Conservation (phyloP, 257 asterid species). For the Solanum bulbocastanum region DNA sequence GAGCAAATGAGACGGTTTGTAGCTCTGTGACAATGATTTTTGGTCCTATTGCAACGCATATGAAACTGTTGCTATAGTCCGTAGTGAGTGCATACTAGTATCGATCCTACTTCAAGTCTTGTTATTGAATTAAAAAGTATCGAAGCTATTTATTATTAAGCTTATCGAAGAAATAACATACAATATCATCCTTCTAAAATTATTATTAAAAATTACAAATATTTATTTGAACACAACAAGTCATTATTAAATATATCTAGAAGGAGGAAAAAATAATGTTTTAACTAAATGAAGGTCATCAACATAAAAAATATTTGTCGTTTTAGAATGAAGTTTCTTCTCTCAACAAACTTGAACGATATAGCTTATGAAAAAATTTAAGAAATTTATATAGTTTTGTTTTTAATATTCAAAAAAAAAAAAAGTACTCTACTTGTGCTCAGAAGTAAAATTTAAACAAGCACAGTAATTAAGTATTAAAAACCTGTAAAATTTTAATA, state of each 20-base stretch:
- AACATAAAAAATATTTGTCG: not conserved
- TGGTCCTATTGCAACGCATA: too few species aligned
- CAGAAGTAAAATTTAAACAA: not conserved
- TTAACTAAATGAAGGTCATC: not conserved
- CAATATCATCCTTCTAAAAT: not conserved
- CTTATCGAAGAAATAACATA: not conserved
- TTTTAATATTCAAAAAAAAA: too few species aligned
- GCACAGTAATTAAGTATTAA: not conserved
- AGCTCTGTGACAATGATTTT: too few species aligned
- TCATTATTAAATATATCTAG: not conserved
- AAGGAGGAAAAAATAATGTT: not conserved
- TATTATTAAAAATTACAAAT: too few species aligned
- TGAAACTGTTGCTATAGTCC: too few species aligned
- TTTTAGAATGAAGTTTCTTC: not conserved
- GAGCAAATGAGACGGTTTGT: too few species aligned
- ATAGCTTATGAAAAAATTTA: not conserved
- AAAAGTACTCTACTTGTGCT: not conserved
- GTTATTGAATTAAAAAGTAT: not conserved
- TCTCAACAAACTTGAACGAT: not conserved
- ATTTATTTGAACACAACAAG: not conserved
- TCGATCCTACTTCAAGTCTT: not conserved
- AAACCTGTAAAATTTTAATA: too few species aligned
- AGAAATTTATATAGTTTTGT: not conserved
- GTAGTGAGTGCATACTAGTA: not conserved
- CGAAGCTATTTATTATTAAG: not conserved